Percentiles rank a stretch among this genome's conserved stretches.
Conservation (phyloP, 83 land plant genomes). For the Thuja plicata region DNA sequence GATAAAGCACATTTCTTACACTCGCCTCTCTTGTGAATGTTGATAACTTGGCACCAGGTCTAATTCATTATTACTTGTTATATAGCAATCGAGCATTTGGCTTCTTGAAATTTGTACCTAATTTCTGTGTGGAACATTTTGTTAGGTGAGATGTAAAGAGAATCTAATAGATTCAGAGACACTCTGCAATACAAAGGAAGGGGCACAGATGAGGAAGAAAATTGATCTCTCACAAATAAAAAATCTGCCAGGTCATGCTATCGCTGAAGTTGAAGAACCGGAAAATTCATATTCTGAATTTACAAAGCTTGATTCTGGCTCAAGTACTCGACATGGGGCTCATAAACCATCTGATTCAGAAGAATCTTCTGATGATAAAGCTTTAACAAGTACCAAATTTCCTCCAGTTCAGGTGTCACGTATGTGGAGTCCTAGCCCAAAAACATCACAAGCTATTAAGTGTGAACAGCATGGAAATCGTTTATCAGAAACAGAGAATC, state of each 20-base stretch:
- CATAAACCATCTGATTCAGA: background rate
- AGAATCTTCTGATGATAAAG: background rate
- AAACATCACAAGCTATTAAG: background rate
- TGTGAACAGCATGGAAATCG: background rate
- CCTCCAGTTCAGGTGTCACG: background rate
- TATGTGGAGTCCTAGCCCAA: background rate
- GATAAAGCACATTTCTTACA: background rate
- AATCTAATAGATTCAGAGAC: background rate
- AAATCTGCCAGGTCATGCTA: background rate
- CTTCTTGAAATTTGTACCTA: background rate
- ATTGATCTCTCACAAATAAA: background rate
- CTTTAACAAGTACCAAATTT: background rate
- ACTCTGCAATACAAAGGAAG: background rate
- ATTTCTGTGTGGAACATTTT: background rate
- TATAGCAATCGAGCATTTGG: background rate
- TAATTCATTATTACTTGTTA: background rate
- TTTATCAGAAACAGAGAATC: background rate
- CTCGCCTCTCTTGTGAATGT: background rate
- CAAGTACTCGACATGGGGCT: background rate
- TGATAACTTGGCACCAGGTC: background rate
- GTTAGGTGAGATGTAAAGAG: background rate
- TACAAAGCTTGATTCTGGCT: background rate
- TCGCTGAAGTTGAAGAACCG: background rate
- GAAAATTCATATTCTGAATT: background rate
- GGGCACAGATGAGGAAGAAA: background rate